Conservation (phyloP, 1,284 basidiomycete species). For the Schizophyllum amplum region DNA sequence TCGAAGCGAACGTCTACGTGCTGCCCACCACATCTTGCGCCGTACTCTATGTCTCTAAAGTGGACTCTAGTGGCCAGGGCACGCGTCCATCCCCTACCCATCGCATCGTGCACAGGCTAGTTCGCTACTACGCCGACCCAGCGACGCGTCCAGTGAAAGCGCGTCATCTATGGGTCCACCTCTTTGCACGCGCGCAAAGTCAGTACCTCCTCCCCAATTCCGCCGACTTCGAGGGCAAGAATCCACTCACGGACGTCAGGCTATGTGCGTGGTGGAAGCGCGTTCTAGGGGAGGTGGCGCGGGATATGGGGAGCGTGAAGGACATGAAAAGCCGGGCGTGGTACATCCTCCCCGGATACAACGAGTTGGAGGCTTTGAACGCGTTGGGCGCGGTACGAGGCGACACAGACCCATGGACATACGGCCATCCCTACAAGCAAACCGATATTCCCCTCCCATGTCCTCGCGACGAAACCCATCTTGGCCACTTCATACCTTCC, state of each 20-base stretch:
- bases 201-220: conserved; percentile 96
- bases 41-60: conserved; percentile 88
- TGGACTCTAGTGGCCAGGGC: conserved; percentile 86
- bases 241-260: conserved; percentile 68
- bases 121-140: conserved; percentile 66
- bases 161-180: conserved; percentile 67
- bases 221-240: conserved; percentile 67
- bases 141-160: conserved; percentile 49
- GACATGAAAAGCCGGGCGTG: conserved; percentile 19
- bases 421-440: conserved; percentile 71
- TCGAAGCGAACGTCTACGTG: conserved; percentile 80
- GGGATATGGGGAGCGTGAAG: conserved; percentile 23
- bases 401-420: conserved; percentile 41
- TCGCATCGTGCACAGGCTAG: conserved; percentile 58
- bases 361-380: conserved; percentile 60
- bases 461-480: conserved; percentile 31
- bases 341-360: conserved; percentile 72
- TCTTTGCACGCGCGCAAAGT: conserved; percentile 86
- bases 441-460: conserved; percentile 52
- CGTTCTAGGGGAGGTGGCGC: conserved; percentile 51
- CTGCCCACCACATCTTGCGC: conserved; percentile 60
- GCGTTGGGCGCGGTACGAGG: conserved; percentile 33
- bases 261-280: conserved; percentile 93
- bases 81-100: conserved; percentile 53
- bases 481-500: conserved; percentile 75